Evolutionary conservation across 768 basidiomycete species (phyloP), one percentile per base, ranked within the genome.

Genomic region (Pilatotrama ljubarskyi): DNA sequence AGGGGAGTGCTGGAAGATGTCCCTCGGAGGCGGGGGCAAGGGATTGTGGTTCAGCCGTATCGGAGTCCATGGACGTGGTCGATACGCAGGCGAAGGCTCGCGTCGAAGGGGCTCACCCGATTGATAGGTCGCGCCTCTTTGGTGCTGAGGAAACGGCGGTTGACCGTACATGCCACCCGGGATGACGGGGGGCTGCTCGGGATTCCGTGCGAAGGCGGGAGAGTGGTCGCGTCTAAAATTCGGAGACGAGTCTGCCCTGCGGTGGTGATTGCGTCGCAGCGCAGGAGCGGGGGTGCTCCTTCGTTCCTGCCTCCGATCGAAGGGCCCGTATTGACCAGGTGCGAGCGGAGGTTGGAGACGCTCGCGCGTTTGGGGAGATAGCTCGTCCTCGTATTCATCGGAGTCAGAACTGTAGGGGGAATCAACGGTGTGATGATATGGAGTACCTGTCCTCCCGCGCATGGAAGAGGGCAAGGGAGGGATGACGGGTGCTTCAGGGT

Each of bases 11-110:
- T 81, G 77, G 70, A 85, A 87, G 8, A 90, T 55, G 66, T 90
- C 83, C 29, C 73, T 72, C 0, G 90, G 90, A 0, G 83, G 87
- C 2, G 69, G 59, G 0, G 90, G 90, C 9, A 91, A 82, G 5
- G 87, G 88, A 67, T 91, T 88, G 17, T 64, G 55, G 8, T 46
- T 47, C 13, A 29, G 20, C 10, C 32, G 61, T 5, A 63, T 58
- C n/a, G 59, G 62, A 10, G 24, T 32, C 62, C 57, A 54, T 24
- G 59, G 58, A 22, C 59, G 53, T 36, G 62, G 29, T 5, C 61
- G 56, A 29, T 47, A 51, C 13, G 35, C 25, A 13, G 55, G 55
- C n/a, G 55, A 43, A 3, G 61, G 51, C 22, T 54, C 38, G 2
- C 47, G 52, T n/a, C 35, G 37, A 29, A 29, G 52, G 1, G 41